A percentile compares a stretch with the other conserved stretches of the same genome.
Conservation (phyloP, 768 basidiomycete genomes). For the Cystobasidium onofrii region DNA sequence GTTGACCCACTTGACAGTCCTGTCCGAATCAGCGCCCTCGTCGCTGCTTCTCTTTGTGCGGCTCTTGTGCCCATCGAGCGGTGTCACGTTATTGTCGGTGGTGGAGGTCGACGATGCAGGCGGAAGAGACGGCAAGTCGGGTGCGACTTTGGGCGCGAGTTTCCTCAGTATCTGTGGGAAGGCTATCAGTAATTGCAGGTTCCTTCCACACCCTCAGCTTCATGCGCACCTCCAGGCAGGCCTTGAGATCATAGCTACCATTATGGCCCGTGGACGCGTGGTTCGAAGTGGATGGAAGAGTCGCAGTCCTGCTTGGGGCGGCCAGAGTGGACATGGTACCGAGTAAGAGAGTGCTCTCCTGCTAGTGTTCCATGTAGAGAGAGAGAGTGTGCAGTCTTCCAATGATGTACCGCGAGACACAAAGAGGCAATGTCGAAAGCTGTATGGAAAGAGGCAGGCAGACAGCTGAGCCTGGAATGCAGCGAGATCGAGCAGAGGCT, state of each 20-base stretch:
- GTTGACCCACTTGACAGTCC: background rate
- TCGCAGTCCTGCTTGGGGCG: background rate
- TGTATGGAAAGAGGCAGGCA: too few relatives aligned
- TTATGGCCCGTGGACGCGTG: background rate
- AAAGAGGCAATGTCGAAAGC: too few relatives aligned
- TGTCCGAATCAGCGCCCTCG: background rate
- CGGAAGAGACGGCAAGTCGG: slow-evolving; percentile 16
- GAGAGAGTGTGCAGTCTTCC: too few relatives aligned
- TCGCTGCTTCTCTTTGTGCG: background rate
- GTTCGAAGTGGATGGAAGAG: background rate
- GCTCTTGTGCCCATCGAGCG: background rate
- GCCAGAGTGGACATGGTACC: background rate
- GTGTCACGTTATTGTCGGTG: background rate
- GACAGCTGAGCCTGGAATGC: too few relatives aligned
- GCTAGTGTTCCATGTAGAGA: background rate
- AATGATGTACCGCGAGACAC: too few relatives aligned
- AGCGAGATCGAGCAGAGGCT: too few relatives aligned
- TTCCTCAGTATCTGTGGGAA: slow-evolving; percentile 18
- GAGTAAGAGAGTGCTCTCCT: too few relatives aligned
- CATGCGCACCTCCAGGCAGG: background rate
- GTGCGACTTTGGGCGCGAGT: slow-evolving; percentile 1
- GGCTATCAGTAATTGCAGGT: background rate
- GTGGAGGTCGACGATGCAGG: background rate
- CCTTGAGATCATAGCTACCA: background rate
- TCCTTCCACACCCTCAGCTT: background rate